Base-by-base conservation (phyloP, 208 protist genomes). In the Zelonia costaricensis region DNA sequence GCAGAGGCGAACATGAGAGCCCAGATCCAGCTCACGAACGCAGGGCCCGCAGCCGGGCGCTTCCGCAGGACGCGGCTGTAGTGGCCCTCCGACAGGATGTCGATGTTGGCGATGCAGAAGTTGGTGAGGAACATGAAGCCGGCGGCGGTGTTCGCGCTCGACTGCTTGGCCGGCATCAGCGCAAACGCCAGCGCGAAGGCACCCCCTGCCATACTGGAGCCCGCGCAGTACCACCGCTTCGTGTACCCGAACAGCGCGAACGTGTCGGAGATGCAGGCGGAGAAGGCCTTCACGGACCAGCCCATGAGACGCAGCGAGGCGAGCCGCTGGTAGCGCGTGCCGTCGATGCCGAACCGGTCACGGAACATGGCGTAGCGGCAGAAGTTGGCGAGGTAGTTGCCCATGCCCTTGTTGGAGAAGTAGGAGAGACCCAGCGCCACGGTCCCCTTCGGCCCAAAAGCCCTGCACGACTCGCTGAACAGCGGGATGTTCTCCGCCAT, bases 21-120 rank as follows among this genome's bases (percentile, higher is more conserved):
- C 83, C 80, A 86, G 12, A 86, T 62, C 64, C 70, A 90, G 27
- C 69, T 77, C 25, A 90, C 75, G 2, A 90, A 65, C 38, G 74
- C 27, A 0, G 75, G 62, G 20, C 78, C 78, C 20, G 59, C 42
- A 27, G 36, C 43, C 8, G 83, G 83, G 22, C 53, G 20, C 27
- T 57, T 47, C n/a, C 68, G 69, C 33, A 90, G 72, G 47, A 84
- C 23, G 22, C 74, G 72, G 44, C 73, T 84, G 79, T 90, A 90
- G 57, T 79, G 76, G 18, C 83, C 83, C 47, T 90, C 66, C 1
- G 76, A 81, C 3, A 90, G 70, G 51, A 86, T 86, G 56, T 90
- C 83, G 10, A 90, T 57, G 58, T 78, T 81, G 9, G 76, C 75
- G 49, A 76, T 80, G 35, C 62, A 53, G 52, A 77, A 82, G 35